Percentiles rank a stretch among this genome's conserved stretches.
Conservation (phyloP, 1,284 basidiomycete species). For the Cryptococcus deneoformans region DNA sequence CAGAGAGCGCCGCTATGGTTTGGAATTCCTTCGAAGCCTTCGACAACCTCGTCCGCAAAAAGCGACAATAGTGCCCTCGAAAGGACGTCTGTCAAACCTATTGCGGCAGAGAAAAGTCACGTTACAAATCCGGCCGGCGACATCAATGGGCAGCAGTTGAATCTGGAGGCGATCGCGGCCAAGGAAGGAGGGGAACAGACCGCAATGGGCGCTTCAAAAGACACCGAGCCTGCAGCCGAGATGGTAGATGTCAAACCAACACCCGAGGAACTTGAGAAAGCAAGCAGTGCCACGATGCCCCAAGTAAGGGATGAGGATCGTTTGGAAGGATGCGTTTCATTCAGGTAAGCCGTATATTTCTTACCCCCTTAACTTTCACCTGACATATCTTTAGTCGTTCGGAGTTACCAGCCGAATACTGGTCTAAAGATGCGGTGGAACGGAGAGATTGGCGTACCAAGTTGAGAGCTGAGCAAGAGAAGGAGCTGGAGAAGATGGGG, state of each 20-base stretch:
- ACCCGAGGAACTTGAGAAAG: neutral
- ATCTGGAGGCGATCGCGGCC: too few species aligned
- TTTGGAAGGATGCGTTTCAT: neutral
- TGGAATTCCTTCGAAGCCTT: too few species aligned
- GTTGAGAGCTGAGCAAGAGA: conserved; percentile 1
- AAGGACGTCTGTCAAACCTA: too few species aligned
- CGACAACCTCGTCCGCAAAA: too few species aligned
- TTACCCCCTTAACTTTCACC: neutral
- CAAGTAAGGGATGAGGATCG: neutral
- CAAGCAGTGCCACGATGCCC: neutral
- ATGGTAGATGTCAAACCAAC: neutral
- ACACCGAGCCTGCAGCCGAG: neutral
- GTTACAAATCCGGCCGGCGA: too few species aligned
- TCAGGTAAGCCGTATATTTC: neutral
- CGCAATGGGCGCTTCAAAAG: too few species aligned
- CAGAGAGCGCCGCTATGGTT: too few species aligned
- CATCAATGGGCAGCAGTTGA: too few species aligned
- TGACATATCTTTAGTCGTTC: neutral
- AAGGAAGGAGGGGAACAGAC: too few species aligned
- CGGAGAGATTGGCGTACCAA: conserved; percentile 1
- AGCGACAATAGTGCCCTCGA: too few species aligned
- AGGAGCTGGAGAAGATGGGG: conserved; percentile 4
- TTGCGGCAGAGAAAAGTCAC: too few species aligned
- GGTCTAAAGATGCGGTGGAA: neutral
- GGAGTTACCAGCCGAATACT: conserved; percentile 9